Evolutionary conservation across 1,139 yeast species (phyloP).

Genomic region (Taiozyma onychis): DNA sequence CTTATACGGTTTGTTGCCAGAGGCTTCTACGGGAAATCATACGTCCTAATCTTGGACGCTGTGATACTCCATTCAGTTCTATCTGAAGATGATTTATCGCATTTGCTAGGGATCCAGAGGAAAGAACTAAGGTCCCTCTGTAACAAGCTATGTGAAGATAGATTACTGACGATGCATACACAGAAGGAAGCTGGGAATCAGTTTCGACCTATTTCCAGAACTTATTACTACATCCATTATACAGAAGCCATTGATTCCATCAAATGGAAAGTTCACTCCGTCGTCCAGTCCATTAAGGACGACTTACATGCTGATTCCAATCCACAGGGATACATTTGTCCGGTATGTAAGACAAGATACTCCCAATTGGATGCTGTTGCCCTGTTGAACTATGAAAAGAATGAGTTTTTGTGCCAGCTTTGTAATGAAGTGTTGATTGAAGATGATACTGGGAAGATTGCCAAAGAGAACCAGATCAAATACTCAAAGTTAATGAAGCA

Average conservation of each 20-base stretch:
- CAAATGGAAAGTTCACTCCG: slow-evolving; percentile 91
- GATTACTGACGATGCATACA: slow-evolving; percentile 57
- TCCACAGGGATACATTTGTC: slow-evolving; percentile 92
- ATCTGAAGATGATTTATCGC: slow-evolving; percentile 88
- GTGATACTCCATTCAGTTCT: slow-evolving; percentile 84
- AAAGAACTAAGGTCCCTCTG: slow-evolving; percentile 84
- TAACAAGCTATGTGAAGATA: slow-evolving; percentile 77
- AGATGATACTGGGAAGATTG: slow-evolving; percentile 84
- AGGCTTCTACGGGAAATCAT: slow-evolving; percentile 84
- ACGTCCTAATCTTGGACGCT: slow-evolving; percentile 82
- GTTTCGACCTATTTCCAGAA: slow-evolving; percentile 63
- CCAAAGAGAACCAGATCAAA: slow-evolving; percentile 74
- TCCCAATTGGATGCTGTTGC: slow-evolving; percentile 87
- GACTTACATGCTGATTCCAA: slow-evolving; percentile 80
- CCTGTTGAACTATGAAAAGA: slow-evolving; percentile 68
- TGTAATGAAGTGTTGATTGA: slow-evolving; percentile 75
- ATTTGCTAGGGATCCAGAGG: slow-evolving; percentile 73
- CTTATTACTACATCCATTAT: slow-evolving; percentile 81
- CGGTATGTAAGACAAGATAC: slow-evolving; percentile 74
- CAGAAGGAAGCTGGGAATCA: slow-evolving; percentile 82
- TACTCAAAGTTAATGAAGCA: slow-evolving; percentile 83
- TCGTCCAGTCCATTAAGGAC: slow-evolving; percentile 73
- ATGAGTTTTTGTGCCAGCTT: slow-evolving; percentile 78
- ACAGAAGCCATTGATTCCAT: slow-evolving; percentile 94
- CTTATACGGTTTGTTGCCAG: slow-evolving; percentile 55